Base-by-base conservation (phyloP, 1,284 basidiomycete species). In the Paramarasmius palmivorus region DNA sequence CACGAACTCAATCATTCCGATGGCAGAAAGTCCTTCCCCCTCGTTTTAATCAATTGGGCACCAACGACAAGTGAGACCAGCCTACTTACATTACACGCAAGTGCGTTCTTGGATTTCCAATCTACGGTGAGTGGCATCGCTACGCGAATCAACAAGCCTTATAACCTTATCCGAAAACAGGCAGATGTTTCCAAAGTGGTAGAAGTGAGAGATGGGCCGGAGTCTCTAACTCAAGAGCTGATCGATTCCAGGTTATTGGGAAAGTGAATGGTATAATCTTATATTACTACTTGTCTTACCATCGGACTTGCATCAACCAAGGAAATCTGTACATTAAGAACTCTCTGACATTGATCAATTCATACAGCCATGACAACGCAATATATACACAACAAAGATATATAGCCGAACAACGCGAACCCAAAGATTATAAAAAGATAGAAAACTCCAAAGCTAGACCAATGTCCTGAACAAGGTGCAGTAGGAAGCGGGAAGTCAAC, bases 31-130 rank as follows among this genome's bases (percentile, higher is more conserved):
- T 94, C 92, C 1, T 94, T 88, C 64, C 92, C 92, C 1, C 75
- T 95, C 14, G 84, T 92, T 2, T 75, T 95, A 49, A 74, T 96
- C 69, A 94, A 95, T 73, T 95, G 93, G 92, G 82, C 82, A 17
- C 93, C 93, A 19, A 77, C 74, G 6, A 79, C 84, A 1, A 86
- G 84, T 57, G 90, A 94, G 64, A 91, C 81, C 22, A 80, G 84
- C 32, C 73, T 92, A 57, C 76, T 92, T 66, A 95, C 92, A 1
- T 75, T 95, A 4, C 90, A 95, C 61, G 92, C 93, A 2, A 93
- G 89, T 57, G 87, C 89, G 2, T 74, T 93, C 42, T 72, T 88
- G 15, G 83, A 89, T 60, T 95, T 95, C 70, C 90, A 94, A 67
- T 78, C 75, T 48, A 84, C 83, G 39, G 90, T 90, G 60, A 66